Evolutionary conservation across 805 yeast genomes (phyloP), one percentile per base, ranked within the genome.

Genomic region (Jamesozyma piceae): DNA sequence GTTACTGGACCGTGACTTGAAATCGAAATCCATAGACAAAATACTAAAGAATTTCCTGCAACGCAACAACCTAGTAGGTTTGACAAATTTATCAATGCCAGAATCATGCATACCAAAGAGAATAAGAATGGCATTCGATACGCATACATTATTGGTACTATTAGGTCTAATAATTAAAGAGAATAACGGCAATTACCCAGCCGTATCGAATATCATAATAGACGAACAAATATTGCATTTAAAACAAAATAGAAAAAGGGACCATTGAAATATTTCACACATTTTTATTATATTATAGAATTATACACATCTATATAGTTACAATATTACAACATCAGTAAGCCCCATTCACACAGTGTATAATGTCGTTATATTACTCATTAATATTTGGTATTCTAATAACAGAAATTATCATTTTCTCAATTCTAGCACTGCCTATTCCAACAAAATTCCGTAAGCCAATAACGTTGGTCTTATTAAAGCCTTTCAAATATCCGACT

Each of bases 351-450:
- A n/a, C n/a, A n/a, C n/a, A n/a, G n/a, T n/a, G 28, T 8, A 37
- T 22, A 4, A 60, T 61, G 65, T 54, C 64, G 2, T 40, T 61
- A 14, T 61, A 61, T 45, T 57, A 60, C 43, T 44, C 53, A 4
- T 43, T 63, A 57, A 84, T 89, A 5, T 90, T 89, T 53, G 77
- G 75, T n/a, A 68, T 92, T 32, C 73, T 92, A 48, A 74, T 83
- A 41, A 45, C 73, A 15, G 99, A 92, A 66, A 78, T 90, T 80
- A 75, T 65, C 14, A 66, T 84, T 37, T 92, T 90, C 69, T 73
- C 86, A 41, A 57, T 85, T 30, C 74, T 92, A 50, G 87, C 95
- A 8, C 63, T 89, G 39, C 98, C 98, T 20, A 68, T 87, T 47
- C 97, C 98, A 19, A 72, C 88, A 27, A 70, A 65, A 44, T 58